Conservation (phyloP, 1,139 yeast species). For the Magnusiomyces suaveolens region DNA sequence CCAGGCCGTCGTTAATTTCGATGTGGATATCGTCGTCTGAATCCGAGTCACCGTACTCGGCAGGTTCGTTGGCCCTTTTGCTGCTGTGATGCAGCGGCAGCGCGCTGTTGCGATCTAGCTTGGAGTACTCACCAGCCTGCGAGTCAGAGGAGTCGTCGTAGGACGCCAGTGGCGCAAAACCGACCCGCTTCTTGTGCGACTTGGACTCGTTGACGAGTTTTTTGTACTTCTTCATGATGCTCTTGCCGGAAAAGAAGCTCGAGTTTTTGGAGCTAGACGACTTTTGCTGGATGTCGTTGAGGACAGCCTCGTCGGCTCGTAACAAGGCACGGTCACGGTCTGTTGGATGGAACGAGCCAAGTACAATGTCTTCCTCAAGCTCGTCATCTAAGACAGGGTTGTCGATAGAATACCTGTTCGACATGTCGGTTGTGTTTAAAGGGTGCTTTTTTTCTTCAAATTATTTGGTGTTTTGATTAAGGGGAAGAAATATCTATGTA, state of each 20-base stretch:
- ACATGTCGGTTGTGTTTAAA: slow-evolving; percentile 14
- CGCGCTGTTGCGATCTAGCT: background rate
- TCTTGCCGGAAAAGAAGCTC: slow-evolving; percentile 8
- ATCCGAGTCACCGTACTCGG: slow-evolving; percentile 10
- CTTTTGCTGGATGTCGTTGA: slow-evolving; percentile 19
- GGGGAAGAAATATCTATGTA: too few relatives aligned
- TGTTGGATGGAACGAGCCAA: slow-evolving; percentile 21
- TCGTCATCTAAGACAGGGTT: slow-evolving; percentile 22
- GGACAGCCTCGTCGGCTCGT: slow-evolving; percentile 25
- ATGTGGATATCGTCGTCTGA: slow-evolving; percentile 16
- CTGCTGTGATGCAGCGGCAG: slow-evolving; percentile 7
- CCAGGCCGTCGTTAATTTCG: slow-evolving; percentile 13
- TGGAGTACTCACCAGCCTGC: background rate
- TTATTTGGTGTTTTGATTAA: too few relatives aligned
- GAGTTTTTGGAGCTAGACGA: background rate
- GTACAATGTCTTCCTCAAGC: slow-evolving; percentile 24
- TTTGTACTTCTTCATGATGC: slow-evolving; percentile 9
- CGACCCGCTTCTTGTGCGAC: slow-evolving; percentile 12
- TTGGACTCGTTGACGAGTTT: slow-evolving; percentile 8
- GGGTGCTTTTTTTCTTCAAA: too few relatives aligned
- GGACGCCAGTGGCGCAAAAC: slow-evolving; percentile 8
- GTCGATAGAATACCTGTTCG: slow-evolving; percentile 24
- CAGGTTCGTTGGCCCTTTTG: background rate
- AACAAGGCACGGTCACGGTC: slow-evolving; percentile 24
- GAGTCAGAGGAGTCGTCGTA: background rate